A percentile compares a stretch with the other conserved stretches of the same genome.
Evolutionary conservation across 768 basidiomycete genomes (phyloP).

Genomic region (Mycena epipterygia): DNA sequence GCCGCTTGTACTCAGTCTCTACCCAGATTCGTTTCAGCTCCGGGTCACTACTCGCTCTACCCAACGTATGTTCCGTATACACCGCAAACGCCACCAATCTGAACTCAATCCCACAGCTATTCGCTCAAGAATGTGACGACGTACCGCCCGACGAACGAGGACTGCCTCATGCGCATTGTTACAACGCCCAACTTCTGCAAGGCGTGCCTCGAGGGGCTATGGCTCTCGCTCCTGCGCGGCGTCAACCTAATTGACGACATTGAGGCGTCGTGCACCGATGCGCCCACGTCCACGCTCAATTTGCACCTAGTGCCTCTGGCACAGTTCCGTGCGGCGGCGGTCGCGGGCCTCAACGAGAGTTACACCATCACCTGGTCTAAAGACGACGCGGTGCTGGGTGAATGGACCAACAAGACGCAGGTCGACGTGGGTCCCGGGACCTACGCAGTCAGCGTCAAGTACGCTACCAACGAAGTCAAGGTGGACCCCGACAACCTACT

Average conservation of each 20-base stretch:
- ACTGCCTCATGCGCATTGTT: conserved; percentile 85
- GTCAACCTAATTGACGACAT: conserved; percentile 74
- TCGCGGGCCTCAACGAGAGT: conserved; percentile 54
- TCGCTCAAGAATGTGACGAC: conserved; percentile 74
- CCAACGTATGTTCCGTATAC: conserved; percentile 69
- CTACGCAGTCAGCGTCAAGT: conserved; percentile 63
- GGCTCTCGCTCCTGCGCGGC: conserved; percentile 72
- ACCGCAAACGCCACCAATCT: background rate
- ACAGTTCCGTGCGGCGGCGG: conserved; percentile 57
- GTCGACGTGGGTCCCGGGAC: conserved; percentile 57
- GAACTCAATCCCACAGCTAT: conserved; percentile 59
- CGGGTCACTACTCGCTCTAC: conserved; percentile 75
- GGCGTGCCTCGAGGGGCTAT: conserved; percentile 81
- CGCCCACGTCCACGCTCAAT: conserved; percentile 47
- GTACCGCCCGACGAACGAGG: conserved; percentile 87
- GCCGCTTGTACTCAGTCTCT: background rate
- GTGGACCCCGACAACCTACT: conserved; percentile 53
- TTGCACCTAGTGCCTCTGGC: conserved; percentile 73
- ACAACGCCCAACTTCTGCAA: conserved; percentile 80
- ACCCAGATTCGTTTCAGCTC: conserved; percentile 69
- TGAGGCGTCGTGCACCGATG: conserved; percentile 51
- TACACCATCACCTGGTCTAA: conserved; percentile 72
- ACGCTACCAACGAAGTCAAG: conserved; percentile 70
- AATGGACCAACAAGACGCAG: conserved; percentile 64
- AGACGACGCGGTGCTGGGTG: conserved; percentile 58